Evolutionary conservation across 371 early-diverging fungal genomes (phyloP), one percentile per base, ranked within the genome.

Genomic region (Mortierella sp.): DNA sequence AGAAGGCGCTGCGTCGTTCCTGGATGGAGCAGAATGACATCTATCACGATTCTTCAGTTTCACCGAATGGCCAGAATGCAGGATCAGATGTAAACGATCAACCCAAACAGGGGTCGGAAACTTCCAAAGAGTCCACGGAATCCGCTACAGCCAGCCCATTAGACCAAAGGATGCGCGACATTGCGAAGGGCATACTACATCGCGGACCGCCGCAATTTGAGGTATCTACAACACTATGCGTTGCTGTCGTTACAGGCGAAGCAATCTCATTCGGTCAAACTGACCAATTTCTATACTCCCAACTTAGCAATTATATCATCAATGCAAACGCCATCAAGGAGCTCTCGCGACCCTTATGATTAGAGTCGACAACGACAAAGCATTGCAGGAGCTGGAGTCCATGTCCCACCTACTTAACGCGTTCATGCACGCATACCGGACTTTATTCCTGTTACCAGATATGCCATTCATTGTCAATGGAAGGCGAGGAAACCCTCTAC

Each of bases 391-490:
- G 37, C 56, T 74, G 16, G 60, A 74, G 17, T 27, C 52, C 1
- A 57, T 74, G 46, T 34, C 24, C 45, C 56, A 51, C 45, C 25
- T 68, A 3, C 24, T 74, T 16, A 50, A 46, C 16, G 22, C 22
- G 1, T 67, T 64, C 17, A 21, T 59, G 44, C 55, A 60, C 16
- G 60, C 64, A 1, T 74, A 74, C 29, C 52, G 56, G 9, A 51
- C 31, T 7, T 43, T 74, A 3, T 74, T 74, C 60, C 64, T 57
- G 14, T 49, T 82, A 4, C 83, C 83, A 25, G 76, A 81, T 29
- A 77, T 81, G 52, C 80, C 83, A 5, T 21, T 56, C 6, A 28
- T 48, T 39, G 14, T 71, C 17, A 45, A 59, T 29, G 54, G 51
- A 34, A 63, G 52, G 53, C 40, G 67, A 29, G 55, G 63, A 4